Percentiles rank a stretch among this genome's conserved stretches.
Conservation (phyloP, 306 rosid genomes). For the Malus asiatica region DNA sequence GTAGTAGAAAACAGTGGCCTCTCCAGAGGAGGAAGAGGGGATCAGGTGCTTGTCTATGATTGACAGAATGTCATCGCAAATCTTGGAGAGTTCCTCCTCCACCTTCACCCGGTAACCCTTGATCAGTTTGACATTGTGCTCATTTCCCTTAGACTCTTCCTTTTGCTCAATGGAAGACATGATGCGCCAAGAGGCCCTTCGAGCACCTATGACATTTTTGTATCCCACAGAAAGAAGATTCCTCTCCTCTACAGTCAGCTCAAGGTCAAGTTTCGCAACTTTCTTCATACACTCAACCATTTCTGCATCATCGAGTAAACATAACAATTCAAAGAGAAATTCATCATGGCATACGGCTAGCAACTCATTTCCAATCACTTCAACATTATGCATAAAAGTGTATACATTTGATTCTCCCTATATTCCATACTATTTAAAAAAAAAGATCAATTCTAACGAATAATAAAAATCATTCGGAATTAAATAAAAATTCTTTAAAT, state of each 20-base stretch:
- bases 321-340: constrained; percentile 3
- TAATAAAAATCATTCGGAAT: background rate
- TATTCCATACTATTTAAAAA: background rate
- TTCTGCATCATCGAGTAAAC: constrained; percentile 43
- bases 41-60: constrained; percentile 77
- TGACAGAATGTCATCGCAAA: constrained; percentile 74
- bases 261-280: constrained; percentile 84
- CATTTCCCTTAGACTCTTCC: constrained; percentile 94
- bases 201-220: constrained; percentile 93
- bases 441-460: background rate
- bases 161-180: constrained; percentile 98
- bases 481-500: background rate
- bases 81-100: constrained; percentile 91
- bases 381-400: background rate
- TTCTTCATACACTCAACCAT: constrained; percentile 95
- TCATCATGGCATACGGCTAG: background rate
- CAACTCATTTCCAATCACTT: background rate
- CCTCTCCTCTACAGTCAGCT: constrained; percentile 95
- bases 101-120: constrained; percentile 87
- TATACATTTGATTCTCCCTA: background rate
- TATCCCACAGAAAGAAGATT: constrained; percentile 97
- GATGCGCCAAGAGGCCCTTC: constrained; percentile 96
- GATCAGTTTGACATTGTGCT: constrained; percentile 77
- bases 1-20: constrained; percentile 92
- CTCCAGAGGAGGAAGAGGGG: constrained; percentile 78